Conservation (phyloP, 2,329 filamentous ascomycete genomes). For the Botrytis fabae region DNA sequence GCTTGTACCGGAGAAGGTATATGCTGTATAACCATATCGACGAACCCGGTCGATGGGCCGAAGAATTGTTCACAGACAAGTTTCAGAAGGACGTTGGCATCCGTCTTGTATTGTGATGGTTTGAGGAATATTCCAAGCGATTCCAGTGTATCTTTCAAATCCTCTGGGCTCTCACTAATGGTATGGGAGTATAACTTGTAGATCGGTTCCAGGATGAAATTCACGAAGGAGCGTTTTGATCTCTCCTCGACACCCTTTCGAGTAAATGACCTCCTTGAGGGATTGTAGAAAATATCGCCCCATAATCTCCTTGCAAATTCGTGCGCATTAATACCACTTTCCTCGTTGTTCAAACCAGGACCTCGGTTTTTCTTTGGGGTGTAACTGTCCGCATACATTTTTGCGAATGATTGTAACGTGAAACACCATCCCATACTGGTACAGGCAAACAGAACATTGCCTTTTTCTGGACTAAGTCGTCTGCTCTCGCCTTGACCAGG, state of each 20-base stretch:
- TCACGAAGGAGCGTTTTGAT: conserved; percentile 83
- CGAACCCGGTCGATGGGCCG: conserved; percentile 82
- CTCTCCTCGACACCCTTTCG: conserved; percentile 80
- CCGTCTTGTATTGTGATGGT: conserved; percentile 86
- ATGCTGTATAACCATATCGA: conserved; percentile 92
- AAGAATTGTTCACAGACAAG: conserved; percentile 96
- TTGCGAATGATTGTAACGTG: conserved; percentile 88
- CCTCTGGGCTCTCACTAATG: conserved; percentile 84
- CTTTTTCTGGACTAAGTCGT: conserved; percentile 90
- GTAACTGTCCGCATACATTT: conserved; percentile 92
- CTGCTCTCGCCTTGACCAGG: conserved; percentile 77
- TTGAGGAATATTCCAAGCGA: conserved; percentile 83
- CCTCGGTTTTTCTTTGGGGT: conserved; percentile 41
- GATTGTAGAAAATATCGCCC: conserved; percentile 97
- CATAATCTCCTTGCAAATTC: conserved; percentile 86
- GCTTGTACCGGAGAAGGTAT: conserved; percentile 83
- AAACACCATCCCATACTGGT: conserved; percentile 96
- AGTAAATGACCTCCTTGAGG: conserved; percentile 84
- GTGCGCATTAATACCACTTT: conserved; percentile 64
- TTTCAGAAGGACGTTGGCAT: conserved; percentile 85
- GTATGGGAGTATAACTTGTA: conserved; percentile 98
- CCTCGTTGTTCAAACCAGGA: conserved; percentile 44
- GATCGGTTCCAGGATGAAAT: conserved; percentile 93
- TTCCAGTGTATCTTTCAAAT: conserved; percentile 75
- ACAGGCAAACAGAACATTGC: conserved; percentile 96